Conservation (phyloP, 257 asterid genomes). For the Rehmannia glutinosa region DNA sequence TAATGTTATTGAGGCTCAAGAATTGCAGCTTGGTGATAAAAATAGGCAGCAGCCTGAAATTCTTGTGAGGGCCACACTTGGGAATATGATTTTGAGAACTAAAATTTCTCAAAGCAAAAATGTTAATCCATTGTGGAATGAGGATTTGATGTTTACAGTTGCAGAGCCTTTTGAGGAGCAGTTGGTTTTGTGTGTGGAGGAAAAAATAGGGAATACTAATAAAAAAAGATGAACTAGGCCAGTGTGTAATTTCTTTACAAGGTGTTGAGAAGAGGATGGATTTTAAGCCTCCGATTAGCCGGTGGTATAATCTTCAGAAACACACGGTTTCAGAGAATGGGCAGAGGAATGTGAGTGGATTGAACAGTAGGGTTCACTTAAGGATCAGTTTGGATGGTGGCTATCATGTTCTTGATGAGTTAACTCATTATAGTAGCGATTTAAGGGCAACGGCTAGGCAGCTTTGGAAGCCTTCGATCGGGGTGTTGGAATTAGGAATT, state of each 20-base stretch:
- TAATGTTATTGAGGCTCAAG: conserved; percentile 88
- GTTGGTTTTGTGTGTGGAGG: conserved; percentile 62
- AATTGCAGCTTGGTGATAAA: conserved; percentile 44
- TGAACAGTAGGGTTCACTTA: conserved; percentile 61
- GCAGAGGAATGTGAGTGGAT: conserved; percentile 30
- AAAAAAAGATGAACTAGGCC: conserved; percentile 67
- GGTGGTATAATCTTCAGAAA: conserved; percentile 83
- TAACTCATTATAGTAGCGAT: conserved; percentile 85
- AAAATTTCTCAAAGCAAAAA: conserved; percentile 45
- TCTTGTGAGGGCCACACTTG: conserved; percentile 44
- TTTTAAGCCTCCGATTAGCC: conserved; percentile 48
- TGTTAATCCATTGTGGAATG: conserved; percentile 74
- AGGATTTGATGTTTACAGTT: conserved; percentile 80
- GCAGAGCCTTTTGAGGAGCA: conserved; percentile 89
- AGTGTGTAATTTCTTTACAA: conserved; percentile 53
- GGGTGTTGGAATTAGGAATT: conserved; percentile 80
- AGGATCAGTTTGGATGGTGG: conserved; percentile 88
- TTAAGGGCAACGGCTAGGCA: conserved; percentile 69
- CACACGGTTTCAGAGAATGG: conserved; percentile 40
- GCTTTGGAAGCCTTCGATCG: conserved; percentile 83
- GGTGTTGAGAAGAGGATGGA: conserved; percentile 67
- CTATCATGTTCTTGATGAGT: conserved; percentile 93
- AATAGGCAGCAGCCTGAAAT: conserved; percentile 61
- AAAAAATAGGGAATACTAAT: conserved; percentile 39
- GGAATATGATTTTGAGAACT: conserved; percentile 51